Evolutionary conservation across 2,329 filamentous ascomycete species (phyloP).

Genomic region (Hirsutella minnesotensis): DNA sequence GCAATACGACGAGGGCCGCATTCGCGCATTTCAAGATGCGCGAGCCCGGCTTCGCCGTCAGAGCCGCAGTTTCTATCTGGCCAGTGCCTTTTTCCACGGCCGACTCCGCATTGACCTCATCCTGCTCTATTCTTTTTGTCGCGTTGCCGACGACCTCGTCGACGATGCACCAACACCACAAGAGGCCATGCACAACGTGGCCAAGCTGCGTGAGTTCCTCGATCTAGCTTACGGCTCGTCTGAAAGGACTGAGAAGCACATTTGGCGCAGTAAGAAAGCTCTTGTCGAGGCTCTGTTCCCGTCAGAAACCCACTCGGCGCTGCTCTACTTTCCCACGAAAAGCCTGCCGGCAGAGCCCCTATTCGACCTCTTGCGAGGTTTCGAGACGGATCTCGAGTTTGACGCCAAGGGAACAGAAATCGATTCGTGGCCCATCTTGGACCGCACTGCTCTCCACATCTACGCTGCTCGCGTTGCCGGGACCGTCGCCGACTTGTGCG

Average conservation of each 20-base stretch:
- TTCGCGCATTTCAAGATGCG: not conserved
- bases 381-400: constrained; percentile 56
- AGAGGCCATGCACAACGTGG: not conserved
- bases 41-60: constrained; percentile 27
- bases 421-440: constrained; percentile 37
- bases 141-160: constrained; percentile 61
- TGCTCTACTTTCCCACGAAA: not conserved
- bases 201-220: not conserved
- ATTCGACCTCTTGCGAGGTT: constrained; percentile 53
- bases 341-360: constrained; percentile 32
- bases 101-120: constrained; percentile 57
- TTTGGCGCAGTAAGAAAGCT: no score
- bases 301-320: no score
- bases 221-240: not conserved
- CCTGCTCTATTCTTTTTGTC: constrained; percentile 54
- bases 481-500: constrained; percentile 47
- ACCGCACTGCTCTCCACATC: constrained; percentile 43
- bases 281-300: no score
- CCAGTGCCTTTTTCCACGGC: constrained; percentile 57
- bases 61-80: constrained; percentile 63
- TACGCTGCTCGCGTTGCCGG: constrained; percentile 61
- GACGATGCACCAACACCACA: constrained; percentile 44
- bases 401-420: not conserved
- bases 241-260: not conserved
- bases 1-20: not conserved